Conservation (phyloP, 352 stramenopile genomes). For the Pseudoperonospora humuli region DNA sequence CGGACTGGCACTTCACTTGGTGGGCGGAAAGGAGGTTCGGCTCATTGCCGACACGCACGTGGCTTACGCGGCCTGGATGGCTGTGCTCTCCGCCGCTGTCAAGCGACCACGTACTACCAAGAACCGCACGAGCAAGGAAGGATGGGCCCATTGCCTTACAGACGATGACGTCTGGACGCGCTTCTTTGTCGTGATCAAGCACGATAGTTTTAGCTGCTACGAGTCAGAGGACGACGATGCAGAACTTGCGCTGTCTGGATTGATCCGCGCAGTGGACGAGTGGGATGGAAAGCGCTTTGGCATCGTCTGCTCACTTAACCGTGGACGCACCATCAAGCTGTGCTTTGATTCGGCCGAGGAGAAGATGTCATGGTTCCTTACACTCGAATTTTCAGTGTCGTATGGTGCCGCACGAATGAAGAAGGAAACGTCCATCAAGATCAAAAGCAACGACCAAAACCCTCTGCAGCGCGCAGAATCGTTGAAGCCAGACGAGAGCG, state of each 20-base stretch:
- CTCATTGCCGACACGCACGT: conserved; percentile 75
- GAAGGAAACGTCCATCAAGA: conserved; percentile 52
- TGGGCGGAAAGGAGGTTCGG: conserved; percentile 59
- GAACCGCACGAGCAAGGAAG: conserved; percentile 57
- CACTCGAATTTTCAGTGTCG: conserved; percentile 64
- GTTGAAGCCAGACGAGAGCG: conserved; percentile 24
- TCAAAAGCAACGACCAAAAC: conserved; percentile 27
- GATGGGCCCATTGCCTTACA: conserved; percentile 67
- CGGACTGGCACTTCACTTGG: conserved; percentile 57
- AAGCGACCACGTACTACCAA: conserved; percentile 43
- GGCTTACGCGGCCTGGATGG: conserved; percentile 71
- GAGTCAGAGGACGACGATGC: conserved; percentile 62
- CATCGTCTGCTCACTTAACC: conserved; percentile 61
- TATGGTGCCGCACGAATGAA: conserved; percentile 63
- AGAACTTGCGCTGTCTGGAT: conserved; percentile 52
- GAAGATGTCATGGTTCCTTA: conserved; percentile 80
- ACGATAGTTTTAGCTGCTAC: conserved; percentile 75
- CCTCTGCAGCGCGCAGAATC: conserved; percentile 32
- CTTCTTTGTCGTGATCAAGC: conserved; percentile 68
- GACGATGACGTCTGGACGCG: conserved; percentile 67
- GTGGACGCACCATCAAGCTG: conserved; percentile 60
- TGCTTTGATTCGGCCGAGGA: conserved; percentile 76
- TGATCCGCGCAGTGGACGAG: conserved; percentile 59
- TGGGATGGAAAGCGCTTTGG: conserved; percentile 75
- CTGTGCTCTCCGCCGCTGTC: conserved; percentile 53